Evolutionary conservation across 805 yeast species (phyloP).

Genomic region (Danielia reshetovae): DNA sequence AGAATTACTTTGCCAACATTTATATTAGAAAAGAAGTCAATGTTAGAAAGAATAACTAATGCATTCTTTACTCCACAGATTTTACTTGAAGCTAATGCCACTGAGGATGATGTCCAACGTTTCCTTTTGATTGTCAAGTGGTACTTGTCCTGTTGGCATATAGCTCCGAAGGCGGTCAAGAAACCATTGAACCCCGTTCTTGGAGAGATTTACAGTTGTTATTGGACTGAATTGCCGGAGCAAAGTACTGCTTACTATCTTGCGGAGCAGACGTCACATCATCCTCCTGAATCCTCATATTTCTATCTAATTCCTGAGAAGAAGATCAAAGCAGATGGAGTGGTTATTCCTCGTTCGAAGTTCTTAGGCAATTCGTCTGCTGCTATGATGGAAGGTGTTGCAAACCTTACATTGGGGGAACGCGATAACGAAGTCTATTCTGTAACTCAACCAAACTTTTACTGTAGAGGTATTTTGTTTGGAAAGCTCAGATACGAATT

Average conservation of each 20-base stretch:
- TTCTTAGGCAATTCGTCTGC: conserved; percentile 96
- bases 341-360: conserved; percentile 78
- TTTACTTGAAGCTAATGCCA: conserved; percentile 61
- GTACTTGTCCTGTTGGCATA: conserved; percentile 97
- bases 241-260: conserved; percentile 72
- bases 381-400: conserved; percentile 92
- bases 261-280: conserved; percentile 95
- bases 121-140: conserved; percentile 75
- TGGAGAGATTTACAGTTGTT: conserved; percentile 87
- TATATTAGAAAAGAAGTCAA: conserved; percentile 88
- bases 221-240: conserved; percentile 81
- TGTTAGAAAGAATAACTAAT: conserved; percentile 94
- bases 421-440: conserved; percentile 67
- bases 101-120: conserved; percentile 58
- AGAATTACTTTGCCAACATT: conserved; percentile 94
- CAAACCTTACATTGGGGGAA: conserved; percentile 65
- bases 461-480: conserved; percentile 88
- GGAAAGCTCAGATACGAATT: conserved; percentile 87
- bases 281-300: conserved; percentile 96
- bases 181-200: conserved; percentile 94
- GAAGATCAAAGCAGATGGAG: conserved; percentile 83
- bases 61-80: conserved; percentile 77
- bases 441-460: conserved; percentile 92
- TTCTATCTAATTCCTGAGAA: conserved; percentile 81
- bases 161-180: conserved; percentile 97